phyloP scores from a whole-genome alignment of 1,139 yeast genomes.

The Magnusiomyces starmeri region DNA sequence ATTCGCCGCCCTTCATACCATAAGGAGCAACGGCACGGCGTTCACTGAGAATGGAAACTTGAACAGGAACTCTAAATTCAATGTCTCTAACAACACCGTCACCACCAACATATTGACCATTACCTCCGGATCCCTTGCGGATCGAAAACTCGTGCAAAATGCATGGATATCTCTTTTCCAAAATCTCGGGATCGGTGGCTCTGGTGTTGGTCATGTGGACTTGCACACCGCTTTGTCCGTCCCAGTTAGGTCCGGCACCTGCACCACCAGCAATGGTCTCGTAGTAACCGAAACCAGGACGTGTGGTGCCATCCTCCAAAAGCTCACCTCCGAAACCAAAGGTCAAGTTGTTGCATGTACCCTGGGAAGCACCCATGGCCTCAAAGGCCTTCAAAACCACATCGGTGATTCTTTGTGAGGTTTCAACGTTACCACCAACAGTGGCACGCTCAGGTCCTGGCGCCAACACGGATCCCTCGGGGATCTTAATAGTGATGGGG shows the following conservation, averaged over 20 bases:
- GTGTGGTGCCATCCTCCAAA: conserved; percentile 24
- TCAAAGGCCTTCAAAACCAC: conserved; percentile 67
- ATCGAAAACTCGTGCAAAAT: conserved; percentile 49
- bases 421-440: conserved; percentile 85
- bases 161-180: conserved; percentile 62
- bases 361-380: conserved; percentile 74
- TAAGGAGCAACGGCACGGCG: conserved; percentile 54
- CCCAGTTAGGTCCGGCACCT: conserved; percentile 61
- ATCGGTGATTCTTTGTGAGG: conserved; percentile 78
- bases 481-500: conserved; percentile 60
- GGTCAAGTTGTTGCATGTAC: conserved; percentile 67
- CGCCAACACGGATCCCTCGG: conserved; percentile 59
- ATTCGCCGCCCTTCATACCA: conserved; percentile 53
- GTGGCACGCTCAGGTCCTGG: conserved; percentile 78
- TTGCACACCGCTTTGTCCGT: conserved; percentile 59
- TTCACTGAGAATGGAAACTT: conserved; percentile 54
- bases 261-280: conserved; percentile 70
- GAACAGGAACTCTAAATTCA: conserved; percentile 49
- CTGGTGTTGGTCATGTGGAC: conserved; percentile 68
- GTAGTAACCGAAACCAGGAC: conserved; percentile 58
- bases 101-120: conserved; percentile 51
- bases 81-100: conserved; percentile 57
- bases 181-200: conserved; percentile 61
- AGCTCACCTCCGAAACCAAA: conserved; percentile 47
- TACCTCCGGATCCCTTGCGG: conserved; percentile 51